Percentiles rank a stretch among this genome's conserved stretches.
phyloP scores from a whole-genome alignment of 2,329 filamentous ascomycete species.

The Aureobasidium mangrovei region DNA sequence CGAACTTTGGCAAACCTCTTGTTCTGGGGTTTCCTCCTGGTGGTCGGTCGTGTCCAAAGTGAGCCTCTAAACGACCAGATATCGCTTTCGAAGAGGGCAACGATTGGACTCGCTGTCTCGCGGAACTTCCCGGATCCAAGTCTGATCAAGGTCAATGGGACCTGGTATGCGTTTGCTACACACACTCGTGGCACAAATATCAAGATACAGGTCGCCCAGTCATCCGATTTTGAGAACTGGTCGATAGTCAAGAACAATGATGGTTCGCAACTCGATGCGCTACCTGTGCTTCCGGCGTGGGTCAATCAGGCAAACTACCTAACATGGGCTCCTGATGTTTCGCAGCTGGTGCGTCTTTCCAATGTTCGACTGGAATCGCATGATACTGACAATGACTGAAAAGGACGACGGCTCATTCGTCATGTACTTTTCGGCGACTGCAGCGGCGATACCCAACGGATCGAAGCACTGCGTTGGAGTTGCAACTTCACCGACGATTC shows the following conservation, averaged over 20 bases:
- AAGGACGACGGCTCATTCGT: conserved; percentile 21
- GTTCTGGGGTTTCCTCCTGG: background rate
- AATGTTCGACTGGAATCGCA: background rate
- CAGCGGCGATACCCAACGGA: conserved; percentile 15
- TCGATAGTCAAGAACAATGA: conserved; percentile 37
- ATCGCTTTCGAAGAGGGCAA: conserved; percentile 6
- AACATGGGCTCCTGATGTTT: conserved; percentile 56
- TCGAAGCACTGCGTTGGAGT: conserved; percentile 26
- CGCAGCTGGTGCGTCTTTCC: conserved; percentile 28
- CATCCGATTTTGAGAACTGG: conserved; percentile 40
- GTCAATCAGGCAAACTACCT: conserved; percentile 39
- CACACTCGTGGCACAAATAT: conserved; percentile 35
- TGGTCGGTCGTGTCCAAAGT: background rate
- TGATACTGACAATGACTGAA: background rate
- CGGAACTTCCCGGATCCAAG: conserved; percentile 36
- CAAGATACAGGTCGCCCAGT: conserved; percentile 47
- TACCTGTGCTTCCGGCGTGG: conserved; percentile 48
- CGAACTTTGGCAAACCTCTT: background rate
- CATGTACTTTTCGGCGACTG: conserved; percentile 26
- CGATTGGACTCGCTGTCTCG: conserved; percentile 13
- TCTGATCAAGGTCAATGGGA: conserved; percentile 41
- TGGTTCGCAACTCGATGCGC: conserved; percentile 38
- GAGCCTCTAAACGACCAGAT: background rate
- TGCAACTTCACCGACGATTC: conserved; percentile 20
- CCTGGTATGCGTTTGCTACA: conserved; percentile 49